Conservation (phyloP, 1,284 basidiomycete genomes). For the Bondarzewia mesenterica region DNA sequence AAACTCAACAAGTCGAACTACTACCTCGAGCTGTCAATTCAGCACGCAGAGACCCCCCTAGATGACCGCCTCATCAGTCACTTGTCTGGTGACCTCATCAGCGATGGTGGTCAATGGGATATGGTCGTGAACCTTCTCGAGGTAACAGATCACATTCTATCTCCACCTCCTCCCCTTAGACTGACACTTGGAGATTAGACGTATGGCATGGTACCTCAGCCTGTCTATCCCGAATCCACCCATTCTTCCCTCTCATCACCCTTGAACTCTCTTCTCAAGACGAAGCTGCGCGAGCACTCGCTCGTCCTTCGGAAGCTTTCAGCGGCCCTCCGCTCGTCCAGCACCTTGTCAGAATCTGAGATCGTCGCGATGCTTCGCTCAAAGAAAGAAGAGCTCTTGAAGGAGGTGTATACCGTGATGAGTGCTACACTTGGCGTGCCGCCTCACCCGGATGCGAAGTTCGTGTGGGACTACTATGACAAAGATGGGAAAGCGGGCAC, state of each 20-base stretch:
- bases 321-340: conserved; percentile 36
- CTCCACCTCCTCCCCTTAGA: neutral
- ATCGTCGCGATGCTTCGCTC: conserved; percentile 48
- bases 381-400: conserved; percentile 80
- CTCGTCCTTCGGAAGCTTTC: conserved; percentile 70
- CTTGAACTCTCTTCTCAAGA: conserved; percentile 76
- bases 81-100: conserved; percentile 73
- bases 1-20: conserved; percentile 95
- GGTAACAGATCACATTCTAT: conserved; percentile 28
- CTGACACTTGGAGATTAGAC: conserved; percentile 27
- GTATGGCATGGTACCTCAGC: conserved; percentile 81
- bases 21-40: conserved; percentile 84
- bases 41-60: conserved; percentile 73
- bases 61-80: conserved; percentile 79
- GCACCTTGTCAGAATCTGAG: conserved; percentile 34
- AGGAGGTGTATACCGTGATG: conserved; percentile 83
- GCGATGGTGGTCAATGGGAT: conserved; percentile 93
- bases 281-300: conserved; percentile 87
- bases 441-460: conserved; percentile 60
- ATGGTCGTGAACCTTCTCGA: conserved; percentile 87
- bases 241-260: conserved; percentile 72
- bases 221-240: conserved; percentile 80
- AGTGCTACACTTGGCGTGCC: conserved; percentile 82
- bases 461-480: conserved; percentile 88
- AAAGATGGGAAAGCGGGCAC: conserved; percentile 68